A percentile compares a stretch with the other conserved stretches of the same genome.
Conservation (phyloP, 2,329 filamentous ascomycete species). For the Claviceps spartinae region DNA sequence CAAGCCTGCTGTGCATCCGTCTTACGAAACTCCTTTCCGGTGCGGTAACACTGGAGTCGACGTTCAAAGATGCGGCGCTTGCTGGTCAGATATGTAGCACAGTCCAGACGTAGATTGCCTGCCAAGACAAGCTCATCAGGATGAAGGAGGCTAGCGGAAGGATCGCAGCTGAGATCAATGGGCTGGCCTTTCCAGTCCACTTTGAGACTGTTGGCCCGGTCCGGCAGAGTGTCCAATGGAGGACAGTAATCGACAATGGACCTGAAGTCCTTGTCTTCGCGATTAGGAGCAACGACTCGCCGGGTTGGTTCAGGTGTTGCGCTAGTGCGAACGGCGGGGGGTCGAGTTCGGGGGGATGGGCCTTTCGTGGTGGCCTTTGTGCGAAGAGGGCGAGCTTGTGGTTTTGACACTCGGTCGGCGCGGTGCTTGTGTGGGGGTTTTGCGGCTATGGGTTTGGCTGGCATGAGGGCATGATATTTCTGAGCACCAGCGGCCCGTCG, state of each 20-base stretch:
- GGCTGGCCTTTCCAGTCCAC: constrained; percentile 77
- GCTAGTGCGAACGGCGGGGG: constrained; percentile 24
- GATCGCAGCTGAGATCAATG: constrained; percentile 62
- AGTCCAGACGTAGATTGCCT: constrained; percentile 66
- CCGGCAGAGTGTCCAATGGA: constrained; percentile 49
- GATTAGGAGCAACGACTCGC: constrained; percentile 46
- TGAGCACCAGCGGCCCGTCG: constrained; percentile 25
- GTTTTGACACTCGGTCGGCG: constrained; percentile 23
- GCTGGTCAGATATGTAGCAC: constrained; percentile 79
- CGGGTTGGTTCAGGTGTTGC: constrained; percentile 36
- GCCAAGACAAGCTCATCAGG: constrained; percentile 66
- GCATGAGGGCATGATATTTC: constrained; percentile 27
- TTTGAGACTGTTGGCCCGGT: constrained; percentile 58
- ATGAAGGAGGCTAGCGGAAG: constrained; percentile 57
- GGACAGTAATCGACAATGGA: constrained; percentile 62
- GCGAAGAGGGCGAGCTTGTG: constrained; percentile 15
- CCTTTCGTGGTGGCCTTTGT: not conserved
- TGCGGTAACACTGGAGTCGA: constrained; percentile 51
- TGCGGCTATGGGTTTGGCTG: constrained; percentile 24
- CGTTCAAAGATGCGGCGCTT: constrained; percentile 84
- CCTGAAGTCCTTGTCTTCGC: constrained; percentile 72
- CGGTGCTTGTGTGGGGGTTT: constrained; percentile 17
- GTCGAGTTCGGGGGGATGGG: constrained; percentile 13
- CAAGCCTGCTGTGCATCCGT: constrained; percentile 93
- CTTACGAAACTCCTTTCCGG: constrained; percentile 79